phyloP scores from a whole-genome alignment of 192 early-diverging fungal genomes.

The Dimargaris cristalligena region DNA sequence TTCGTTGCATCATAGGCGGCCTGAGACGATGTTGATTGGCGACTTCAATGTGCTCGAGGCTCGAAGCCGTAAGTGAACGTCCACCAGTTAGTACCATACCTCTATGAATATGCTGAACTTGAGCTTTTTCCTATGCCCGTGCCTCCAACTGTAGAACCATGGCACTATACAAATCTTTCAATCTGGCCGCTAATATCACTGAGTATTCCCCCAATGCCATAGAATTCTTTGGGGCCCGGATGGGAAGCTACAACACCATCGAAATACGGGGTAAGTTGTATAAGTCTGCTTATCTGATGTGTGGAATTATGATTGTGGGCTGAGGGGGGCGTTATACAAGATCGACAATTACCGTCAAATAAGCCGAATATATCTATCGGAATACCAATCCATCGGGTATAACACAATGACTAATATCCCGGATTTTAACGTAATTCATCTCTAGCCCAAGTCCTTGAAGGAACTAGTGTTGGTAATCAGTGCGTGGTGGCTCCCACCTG shows the following conservation, averaged over 20 bases:
- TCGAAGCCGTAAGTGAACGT: slow-evolving; percentile 34
- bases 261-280: slow-evolving; percentile 39
- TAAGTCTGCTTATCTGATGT: too few relatives aligned
- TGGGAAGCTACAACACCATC: slow-evolving; percentile 46
- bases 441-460: slow-evolving; percentile 34
- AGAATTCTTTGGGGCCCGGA: slow-evolving; percentile 45
- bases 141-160: neutral
- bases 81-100: neutral
- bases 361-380: neutral
- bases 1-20: slow-evolving; percentile 15
- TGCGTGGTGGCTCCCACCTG: slow-evolving; percentile 57
- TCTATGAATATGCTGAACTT: neutral
- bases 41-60: slow-evolving; percentile 62
- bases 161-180: neutral
- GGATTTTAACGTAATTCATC: neutral
- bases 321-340: neutral
- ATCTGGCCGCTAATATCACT: neutral
- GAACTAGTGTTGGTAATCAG: slow-evolving; percentile 40
- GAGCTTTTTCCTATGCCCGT: neutral
- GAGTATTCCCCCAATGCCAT: neutral
- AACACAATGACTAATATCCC: neutral
- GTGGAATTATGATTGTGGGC: too few relatives aligned
- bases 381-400: neutral
- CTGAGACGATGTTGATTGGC: slow-evolving; percentile 40
- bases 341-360: neutral